These are phyloP conservation scores for Calvatia gigantea DNA, from an alignment of 768 basidiomycete genomes.

Conservation along the genomic window DNA sequence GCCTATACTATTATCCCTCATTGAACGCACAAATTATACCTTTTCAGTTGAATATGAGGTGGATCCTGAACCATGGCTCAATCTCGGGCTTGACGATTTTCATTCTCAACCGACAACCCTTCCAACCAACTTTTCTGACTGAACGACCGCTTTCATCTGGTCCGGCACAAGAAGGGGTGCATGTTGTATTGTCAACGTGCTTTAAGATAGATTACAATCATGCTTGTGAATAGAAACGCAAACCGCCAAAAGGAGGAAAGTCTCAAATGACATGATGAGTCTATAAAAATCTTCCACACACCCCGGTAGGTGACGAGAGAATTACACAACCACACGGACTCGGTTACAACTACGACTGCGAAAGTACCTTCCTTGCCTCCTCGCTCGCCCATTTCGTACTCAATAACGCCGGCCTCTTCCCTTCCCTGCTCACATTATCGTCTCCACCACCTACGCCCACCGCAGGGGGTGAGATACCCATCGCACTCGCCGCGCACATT, in stretches of 20 bases:
- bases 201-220: conserved; percentile 3
- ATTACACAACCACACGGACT: too few relatives aligned
- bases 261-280: background rate
- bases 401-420: conserved; percentile 37
- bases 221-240: background rate
- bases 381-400: conserved; percentile 48
- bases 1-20: background rate
- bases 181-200: background rate
- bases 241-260: background rate
- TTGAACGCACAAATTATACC: background rate
- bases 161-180: background rate
- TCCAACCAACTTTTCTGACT: background rate
- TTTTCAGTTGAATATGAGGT: background rate
- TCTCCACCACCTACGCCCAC: conserved; percentile 11
- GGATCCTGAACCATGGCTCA: background rate
- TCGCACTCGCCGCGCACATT: conserved; percentile 20
- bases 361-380: conserved; percentile 47
- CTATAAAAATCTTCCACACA: background rate
- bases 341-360: conserved; percentile 25
- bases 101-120: background rate
- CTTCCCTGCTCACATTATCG: conserved; percentile 14
- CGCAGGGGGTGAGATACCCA: background rate
- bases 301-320: background rate
- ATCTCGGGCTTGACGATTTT: background rate
- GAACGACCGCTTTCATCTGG: background rate